Conservation (phyloP, 1,284 basidiomycete genomes). For the Ustilago loliicola region DNA sequence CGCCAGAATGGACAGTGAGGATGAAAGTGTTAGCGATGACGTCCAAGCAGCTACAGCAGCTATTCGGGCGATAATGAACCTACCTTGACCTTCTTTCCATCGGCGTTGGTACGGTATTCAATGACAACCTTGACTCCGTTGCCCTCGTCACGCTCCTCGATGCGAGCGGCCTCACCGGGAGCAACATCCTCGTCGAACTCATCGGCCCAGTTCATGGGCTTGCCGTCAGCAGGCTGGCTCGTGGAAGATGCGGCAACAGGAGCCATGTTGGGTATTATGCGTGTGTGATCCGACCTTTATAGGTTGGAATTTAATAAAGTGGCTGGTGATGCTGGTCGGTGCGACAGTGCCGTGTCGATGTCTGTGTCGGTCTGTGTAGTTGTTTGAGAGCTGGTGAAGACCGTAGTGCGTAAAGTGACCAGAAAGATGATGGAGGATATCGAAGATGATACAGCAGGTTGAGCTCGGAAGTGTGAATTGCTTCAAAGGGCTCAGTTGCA, state of each 20-base stretch:
- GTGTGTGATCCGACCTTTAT: neutral
- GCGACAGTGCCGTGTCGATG: constrained; percentile 9
- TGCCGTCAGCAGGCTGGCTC: constrained; percentile 47
- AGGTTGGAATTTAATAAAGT: neutral
- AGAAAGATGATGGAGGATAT: constrained; percentile 20
- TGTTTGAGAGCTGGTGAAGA: neutral
- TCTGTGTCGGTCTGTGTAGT: neutral
- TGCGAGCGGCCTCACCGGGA: constrained; percentile 42
- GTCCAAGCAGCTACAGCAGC: neutral
- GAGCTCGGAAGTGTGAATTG: constrained; percentile 1
- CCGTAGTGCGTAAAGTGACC: constrained; percentile 8
- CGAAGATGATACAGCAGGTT: constrained; percentile 9
- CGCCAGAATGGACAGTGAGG: neutral
- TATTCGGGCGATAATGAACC: neutral
- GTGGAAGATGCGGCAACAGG: constrained; percentile 49
- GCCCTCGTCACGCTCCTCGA: constrained; percentile 80
- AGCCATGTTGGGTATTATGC: constrained; percentile 33
- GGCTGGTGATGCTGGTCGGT: constrained; percentile 3
- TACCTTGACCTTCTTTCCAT: constrained; percentile 90
- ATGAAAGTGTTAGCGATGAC: neutral
- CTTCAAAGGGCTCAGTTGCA: constrained; percentile 17
- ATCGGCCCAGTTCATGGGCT: constrained; percentile 68
- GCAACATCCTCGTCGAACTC: constrained; percentile 64
- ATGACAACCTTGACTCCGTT: constrained; percentile 89
- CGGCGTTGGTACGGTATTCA: constrained; percentile 88